These are phyloP conservation scores for Akebia trifoliata DNA, from an alignment of 164 flowering plant genomes.

Conservation along the genomic window DNA sequence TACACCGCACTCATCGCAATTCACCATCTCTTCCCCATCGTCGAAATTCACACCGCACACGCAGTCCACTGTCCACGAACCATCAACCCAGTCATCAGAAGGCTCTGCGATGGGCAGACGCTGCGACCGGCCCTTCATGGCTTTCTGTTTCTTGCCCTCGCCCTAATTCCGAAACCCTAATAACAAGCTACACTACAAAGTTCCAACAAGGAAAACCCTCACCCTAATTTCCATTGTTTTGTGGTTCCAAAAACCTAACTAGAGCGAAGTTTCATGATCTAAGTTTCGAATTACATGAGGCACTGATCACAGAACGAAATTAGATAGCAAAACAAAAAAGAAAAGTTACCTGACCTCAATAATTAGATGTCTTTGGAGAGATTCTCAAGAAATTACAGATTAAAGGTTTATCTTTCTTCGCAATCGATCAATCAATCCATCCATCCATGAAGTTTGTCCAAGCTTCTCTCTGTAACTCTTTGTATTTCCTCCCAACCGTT, in stretches of 20 bases:
- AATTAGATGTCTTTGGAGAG: too few relatives aligned
- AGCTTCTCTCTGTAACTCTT: too few relatives aligned
- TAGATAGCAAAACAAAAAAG: too few relatives aligned
- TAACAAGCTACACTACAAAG: slow-evolving; percentile 1
- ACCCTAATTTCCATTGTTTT: too few relatives aligned
- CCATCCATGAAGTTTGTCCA: too few relatives aligned
- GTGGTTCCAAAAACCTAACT: slow-evolving; percentile 8
- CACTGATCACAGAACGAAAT: too few relatives aligned
- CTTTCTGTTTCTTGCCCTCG: slow-evolving; percentile 10
- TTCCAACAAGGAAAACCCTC: slow-evolving; percentile 9
- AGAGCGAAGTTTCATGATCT: not conserved
- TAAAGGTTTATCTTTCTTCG: too few relatives aligned
- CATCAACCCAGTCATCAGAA: slow-evolving; percentile 93
- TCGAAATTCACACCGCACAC: slow-evolving; percentile 92
- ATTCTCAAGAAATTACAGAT: too few relatives aligned
- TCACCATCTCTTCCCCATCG: slow-evolving; percentile 99
- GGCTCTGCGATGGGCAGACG: slow-evolving; percentile 51
- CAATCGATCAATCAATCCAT: too few relatives aligned
- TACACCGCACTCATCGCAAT: slow-evolving; percentile 97
- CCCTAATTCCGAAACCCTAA: slow-evolving; percentile 20
- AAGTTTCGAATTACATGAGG: not conserved
- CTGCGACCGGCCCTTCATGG: slow-evolving; percentile 67
- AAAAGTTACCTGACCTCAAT: too few relatives aligned
- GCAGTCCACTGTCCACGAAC: slow-evolving; percentile 97
- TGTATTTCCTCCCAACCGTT: not conserved